Base-by-base conservation (phyloP, 345 rosid genomes). In the Rhizophora apiculata region DNA sequence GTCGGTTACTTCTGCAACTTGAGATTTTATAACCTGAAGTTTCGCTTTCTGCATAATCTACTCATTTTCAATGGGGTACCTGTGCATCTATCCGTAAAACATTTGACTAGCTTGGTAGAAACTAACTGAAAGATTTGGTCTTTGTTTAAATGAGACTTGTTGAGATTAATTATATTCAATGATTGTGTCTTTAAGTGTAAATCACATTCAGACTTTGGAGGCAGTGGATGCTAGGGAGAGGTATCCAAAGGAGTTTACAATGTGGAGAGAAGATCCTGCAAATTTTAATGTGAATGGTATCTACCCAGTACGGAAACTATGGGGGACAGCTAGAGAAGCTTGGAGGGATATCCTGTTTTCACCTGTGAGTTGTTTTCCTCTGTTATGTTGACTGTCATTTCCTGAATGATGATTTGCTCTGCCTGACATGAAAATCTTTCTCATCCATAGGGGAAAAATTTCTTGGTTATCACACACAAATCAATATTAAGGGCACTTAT, bases 231-330 rank as follows among this genome's bases (percentile, higher is more conserved):
- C 85, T 67, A 79, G 46, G 85, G 72, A 68, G 74, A 79, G 30
- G 63, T 84, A 85, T 79, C 88, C 86, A 1, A 81, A 72, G 69
- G 89, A 85, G 82, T 82, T 77, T 61, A 65, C 62, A 34, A 46
- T 80, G 39, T 87, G 92, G 92, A 82, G 92, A 74, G 88, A 85
- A 70, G 81, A 87, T 72, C 88, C 89, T 27, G 74, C 86, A 10
- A 84, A 84, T 76, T 87, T 87, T 67, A 6, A 66, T 8, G 85
- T 87, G 54, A 84, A 87, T 51, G 89, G 92, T 19, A 60, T 87
- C 66, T 87, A 87, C 78, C 89, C 92, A 8, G 62, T 85, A 24
- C 75, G 82, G 46, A 76, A 64, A 60, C 79, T 85, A 13, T 87
- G 89, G 88, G 82, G 53, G 48, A 79, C 92, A 8, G 85, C 92